Evolutionary conservation across 129 eudicot species (phyloP), one percentile per base, ranked within the genome.

Genomic region (Saposhnikovia divaricata): DNA sequence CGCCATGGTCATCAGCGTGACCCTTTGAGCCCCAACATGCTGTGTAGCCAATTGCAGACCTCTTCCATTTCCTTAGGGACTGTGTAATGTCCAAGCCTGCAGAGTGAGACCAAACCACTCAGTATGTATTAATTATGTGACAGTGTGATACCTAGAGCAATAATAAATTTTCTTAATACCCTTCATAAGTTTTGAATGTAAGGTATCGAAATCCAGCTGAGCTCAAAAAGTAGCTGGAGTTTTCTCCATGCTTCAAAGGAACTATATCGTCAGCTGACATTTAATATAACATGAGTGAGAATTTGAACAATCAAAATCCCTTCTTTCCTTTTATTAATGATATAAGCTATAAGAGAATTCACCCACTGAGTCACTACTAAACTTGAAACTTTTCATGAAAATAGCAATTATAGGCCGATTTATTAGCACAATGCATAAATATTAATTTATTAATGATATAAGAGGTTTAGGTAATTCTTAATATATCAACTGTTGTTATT

Each of bases 31-130:
- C 87, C 97, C 76, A 92, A 87, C 89, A 97, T 85, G 8, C 87
- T 45, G 31, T 81, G 82, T 69, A 96, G 82, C 96, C 97, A 96
- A 15, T 80, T 82, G 84, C 95, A 90, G 13, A 96, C 95, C 74
- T 92, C 99, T 66, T 92, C 90, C 99, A 96, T 96, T 85, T 92
- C 98, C 74, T 81, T 90, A 13, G 99, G 98, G 63, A 90, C 88
- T 10, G 98, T 96, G 81, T 89, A 92, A 84, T 96, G 99, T 44
- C 95, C 99, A 53, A 96, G 88, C 83, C 99, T 96, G 88, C 85
- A 87, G 70, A 85, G 40, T 44, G 16, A 40, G 47, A 25, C 48
- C 37, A 78, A 45, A 46, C 34, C 44, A 11, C 69, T 61, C 31
- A 59, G 66, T 59, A 9, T n/a, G 31, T n/a, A n/a, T 61, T n/a